Evolutionary conservation across 495 filamentous ascomycete species (phyloP), one percentile per base, ranked within the genome.

Genomic region (Melanomma pulvis-pyrius): DNA sequence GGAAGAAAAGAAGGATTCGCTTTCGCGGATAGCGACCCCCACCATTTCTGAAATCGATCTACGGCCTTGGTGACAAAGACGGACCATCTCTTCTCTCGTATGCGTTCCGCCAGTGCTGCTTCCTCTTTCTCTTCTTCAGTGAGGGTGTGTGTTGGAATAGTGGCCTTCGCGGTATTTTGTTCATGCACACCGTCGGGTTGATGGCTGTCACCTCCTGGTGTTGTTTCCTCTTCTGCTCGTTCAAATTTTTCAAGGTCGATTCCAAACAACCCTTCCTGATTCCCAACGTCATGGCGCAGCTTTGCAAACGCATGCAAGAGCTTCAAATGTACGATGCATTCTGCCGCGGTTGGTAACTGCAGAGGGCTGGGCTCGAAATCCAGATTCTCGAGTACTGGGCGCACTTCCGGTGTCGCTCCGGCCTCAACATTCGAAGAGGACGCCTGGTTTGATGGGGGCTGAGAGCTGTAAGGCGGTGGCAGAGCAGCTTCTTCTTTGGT

Each of bases 61-160:
- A 86, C 89, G 17, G 92, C 92, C 51, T 87, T 82, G 17, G 88
- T 83, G 21, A 92, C 81, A 71, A 89, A 94, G 29, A 93, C 73
- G 3, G 84, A 84, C 92, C 92, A 96, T 73, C 90, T 80, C 78
- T 93, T 92, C 77, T 96, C 90, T 32, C 85, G 79, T 32, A 92
- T 81, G 32, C 77, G 76, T 39, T 82, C 83, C 11, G 56, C 54
- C 1, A 59, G 56, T n/a, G n/a, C 24, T 5, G 41, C 51, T 26
- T n/a, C 24, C 3, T 19, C n/a, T 26, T 58, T 29, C 29, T 59
- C 46, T 32, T 53, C 32, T 17, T 57, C 48, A 4, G 8, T 24
- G 9, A 36, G 26, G 3, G 15, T 47, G 11, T 32, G 19, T 8
- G n/a, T n/a, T n/a, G 25, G 19, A 15, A 1, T n/a, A n/a, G 30